phyloP scores from a whole-genome alignment of 306 rosid species.

The Malus sieversii region DNA sequence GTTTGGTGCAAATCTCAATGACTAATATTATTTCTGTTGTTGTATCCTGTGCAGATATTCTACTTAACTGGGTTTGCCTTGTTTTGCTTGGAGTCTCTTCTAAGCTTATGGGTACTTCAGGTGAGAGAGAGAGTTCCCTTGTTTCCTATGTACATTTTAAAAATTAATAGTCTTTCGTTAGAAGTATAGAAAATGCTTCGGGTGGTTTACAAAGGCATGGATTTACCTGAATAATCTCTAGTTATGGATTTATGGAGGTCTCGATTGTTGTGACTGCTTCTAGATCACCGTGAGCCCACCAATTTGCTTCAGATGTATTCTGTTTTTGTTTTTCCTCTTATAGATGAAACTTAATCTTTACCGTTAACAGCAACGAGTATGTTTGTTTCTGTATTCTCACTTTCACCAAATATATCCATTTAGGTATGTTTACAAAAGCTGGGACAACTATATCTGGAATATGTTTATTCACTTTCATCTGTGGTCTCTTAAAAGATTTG shows the following conservation, averaged over 20 bases:
- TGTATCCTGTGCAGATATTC: constrained; percentile 51
- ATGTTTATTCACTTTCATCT: background rate
- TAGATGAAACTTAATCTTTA: too few species aligned
- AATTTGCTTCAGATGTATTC: too few species aligned
- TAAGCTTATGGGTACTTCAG: constrained; percentile 98
- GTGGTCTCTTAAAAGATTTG: background rate
- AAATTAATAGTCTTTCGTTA: background rate
- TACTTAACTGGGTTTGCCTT: constrained; percentile 84
- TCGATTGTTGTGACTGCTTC: background rate
- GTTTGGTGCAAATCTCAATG: constrained; percentile 1
- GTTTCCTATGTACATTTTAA: background rate
- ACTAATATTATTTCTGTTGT: background rate
- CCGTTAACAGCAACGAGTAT: too few species aligned
- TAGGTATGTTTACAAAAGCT: too few species aligned
- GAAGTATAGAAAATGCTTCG: background rate
- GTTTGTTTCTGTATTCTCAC: too few species aligned
- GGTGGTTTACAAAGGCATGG: background rate
- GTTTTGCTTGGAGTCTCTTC: constrained; percentile 93
- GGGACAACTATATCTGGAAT: too few species aligned
- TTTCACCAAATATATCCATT: too few species aligned
- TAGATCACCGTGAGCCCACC: background rate
- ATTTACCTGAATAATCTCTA: background rate
- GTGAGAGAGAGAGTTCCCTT: constrained; percentile 30
- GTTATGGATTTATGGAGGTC: background rate
- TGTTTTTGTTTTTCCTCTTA: too few species aligned